phyloP scores from a whole-genome alignment of 768 basidiomycete genomes.

The Peribolospora baueri region DNA sequence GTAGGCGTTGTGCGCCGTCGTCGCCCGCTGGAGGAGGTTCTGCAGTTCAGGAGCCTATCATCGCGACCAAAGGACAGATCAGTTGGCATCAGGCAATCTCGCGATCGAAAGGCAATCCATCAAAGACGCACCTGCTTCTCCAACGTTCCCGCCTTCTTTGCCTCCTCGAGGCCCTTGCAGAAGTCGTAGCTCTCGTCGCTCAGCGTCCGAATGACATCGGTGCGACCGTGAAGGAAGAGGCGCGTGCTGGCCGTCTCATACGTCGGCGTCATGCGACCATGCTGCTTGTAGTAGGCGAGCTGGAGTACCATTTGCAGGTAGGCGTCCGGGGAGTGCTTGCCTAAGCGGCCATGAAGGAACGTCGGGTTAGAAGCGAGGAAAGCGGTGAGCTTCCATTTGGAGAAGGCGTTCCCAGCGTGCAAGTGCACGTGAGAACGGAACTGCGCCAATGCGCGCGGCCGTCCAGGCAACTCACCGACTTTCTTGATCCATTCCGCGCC shows the following conservation, averaged over 20 bases:
- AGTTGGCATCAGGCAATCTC: not conserved
- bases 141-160: not conserved
- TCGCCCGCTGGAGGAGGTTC: conserved; percentile 37
- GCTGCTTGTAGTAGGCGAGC: conserved; percentile 65
- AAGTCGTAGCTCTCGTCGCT: conserved; percentile 49
- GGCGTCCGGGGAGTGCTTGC: conserved; percentile 43
- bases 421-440: not conserved
- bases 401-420: not conserved
- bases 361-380: not conserved
- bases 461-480: conserved; percentile 28
- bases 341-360: conserved; percentile 16
- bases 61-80: not conserved
- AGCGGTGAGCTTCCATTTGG: not conserved
- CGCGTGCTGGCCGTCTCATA: conserved; percentile 84
- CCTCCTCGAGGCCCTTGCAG: conserved; percentile 48
- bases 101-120: not conserved
- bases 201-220: conserved; percentile 62
- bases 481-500: conserved; percentile 70
- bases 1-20: conserved; percentile 42
- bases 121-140: conserved; percentile 11
- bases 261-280: conserved; percentile 53
- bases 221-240: conserved; percentile 62
- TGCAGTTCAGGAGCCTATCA: conserved; percentile 22
- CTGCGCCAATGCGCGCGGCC: not conserved
- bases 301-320: conserved; percentile 81